A percentile compares a stretch with the other conserved stretches of the same genome.
Evolutionary conservation across 108 stramenopile genomes (phyloP).

Genomic region (Nitzschia sp.): DNA sequence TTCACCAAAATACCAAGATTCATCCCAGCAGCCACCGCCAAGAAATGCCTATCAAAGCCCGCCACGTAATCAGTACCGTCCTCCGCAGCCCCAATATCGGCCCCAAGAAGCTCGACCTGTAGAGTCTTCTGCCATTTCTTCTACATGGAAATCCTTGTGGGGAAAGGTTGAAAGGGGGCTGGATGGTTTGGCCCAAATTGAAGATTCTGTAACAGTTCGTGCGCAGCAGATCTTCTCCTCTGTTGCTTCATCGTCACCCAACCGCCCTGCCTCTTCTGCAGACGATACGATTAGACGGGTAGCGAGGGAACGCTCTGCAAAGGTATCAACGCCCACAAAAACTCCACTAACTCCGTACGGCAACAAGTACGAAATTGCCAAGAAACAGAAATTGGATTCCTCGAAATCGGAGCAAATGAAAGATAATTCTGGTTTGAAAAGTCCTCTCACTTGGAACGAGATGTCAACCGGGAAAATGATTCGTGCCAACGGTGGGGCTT

Average conservation of each 20-base stretch:
- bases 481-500: conserved; percentile 40
- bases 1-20: no score
- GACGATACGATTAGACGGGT: not conserved
- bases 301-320: not conserved
- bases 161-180: conserved; percentile 45
- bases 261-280: not conserved
- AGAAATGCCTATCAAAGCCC: not conserved
- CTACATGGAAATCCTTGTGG: conserved; percentile 32
- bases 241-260: conserved; percentile 4
- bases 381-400: not conserved
- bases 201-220: conserved; percentile 37
- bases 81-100: not conserved
- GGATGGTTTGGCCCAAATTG: conserved; percentile 48
- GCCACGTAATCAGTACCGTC: not conserved
- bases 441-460: not conserved
- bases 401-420: not conserved
- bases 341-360: conserved; percentile 20
- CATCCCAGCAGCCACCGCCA: no score
- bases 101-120: no score
- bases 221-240: conserved; percentile 30
- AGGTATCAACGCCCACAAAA: not conserved
- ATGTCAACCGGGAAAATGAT: conserved; percentile 14
- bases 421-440: not conserved
- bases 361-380: conserved; percentile 19
- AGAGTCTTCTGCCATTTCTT: not conserved